Base-by-base conservation (phyloP, 2,329 filamentous ascomycete species). In the Pseudogymnoascus sp. region DNA sequence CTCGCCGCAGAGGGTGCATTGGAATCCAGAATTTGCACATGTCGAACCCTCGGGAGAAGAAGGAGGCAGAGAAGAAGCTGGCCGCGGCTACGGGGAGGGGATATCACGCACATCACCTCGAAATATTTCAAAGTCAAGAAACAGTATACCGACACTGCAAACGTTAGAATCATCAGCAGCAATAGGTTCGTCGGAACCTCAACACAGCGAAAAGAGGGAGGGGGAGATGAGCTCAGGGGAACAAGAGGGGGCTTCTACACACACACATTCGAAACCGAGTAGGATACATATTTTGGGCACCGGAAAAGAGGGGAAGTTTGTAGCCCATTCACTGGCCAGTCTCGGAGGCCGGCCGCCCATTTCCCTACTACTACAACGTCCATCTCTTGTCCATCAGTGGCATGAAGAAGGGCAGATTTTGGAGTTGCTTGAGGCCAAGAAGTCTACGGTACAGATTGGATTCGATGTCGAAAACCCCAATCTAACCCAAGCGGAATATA, bases 271-370 rank as follows among this genome's bases (percentile, higher is more conserved):
- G 22, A 61, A 28, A 59, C 35, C 20, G 35, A 65, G 70, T 63
- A 74, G 78, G 66, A 79, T 88, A 68, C 78, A 89, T 67, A 78
- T 91, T 12, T 69, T 90, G 18, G 88, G 88, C 14, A 75, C 82
- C 34, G 86, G 84, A 41, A 82, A 80, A 66, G 76, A 87, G 39
- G 87, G 87, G 25, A 82, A 79, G 63, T 82, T 88, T 63, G 74
- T 90, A 58, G 86, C 86, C 11, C 85, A 90, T 71, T 80, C 83
- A 25, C 73, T 91, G 38, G 79, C 81, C 32, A 76, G 78, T 7
- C 74, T 84, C 12, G 77, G 79, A 6, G 76, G 81, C 61, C 79
- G 84, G 12, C 86, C 86, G n/a, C 82, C 85, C 0, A 75, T 89
- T 25, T 84, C 82, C 4, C 74, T 91, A 25, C 72, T 90, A 14